Conservation (phyloP, 306 rosid genomes). For the Rubus parviflorus region DNA sequence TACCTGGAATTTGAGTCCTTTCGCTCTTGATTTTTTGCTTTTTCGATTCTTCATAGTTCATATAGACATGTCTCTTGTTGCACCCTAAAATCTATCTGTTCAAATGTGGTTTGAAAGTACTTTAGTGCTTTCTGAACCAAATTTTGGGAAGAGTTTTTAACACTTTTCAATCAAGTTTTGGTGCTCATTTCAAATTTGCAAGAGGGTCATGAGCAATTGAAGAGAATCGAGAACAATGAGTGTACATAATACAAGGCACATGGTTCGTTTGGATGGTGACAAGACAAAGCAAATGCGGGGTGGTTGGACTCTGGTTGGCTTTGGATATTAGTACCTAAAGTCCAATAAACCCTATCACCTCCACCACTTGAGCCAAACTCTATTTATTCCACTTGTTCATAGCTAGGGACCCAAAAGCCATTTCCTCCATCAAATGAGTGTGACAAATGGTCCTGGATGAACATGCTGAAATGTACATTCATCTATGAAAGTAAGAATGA, state of each 20-base stretch:
- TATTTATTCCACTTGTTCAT: slow-evolving; percentile 3
- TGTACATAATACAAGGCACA: slow-evolving; percentile 15
- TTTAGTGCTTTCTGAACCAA: slow-evolving; percentile 17
- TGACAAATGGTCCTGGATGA: slow-evolving; percentile 8
- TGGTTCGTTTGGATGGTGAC: slow-evolving; percentile 11
- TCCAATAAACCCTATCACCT: slow-evolving; percentile 19
- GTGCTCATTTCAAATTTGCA: slow-evolving; percentile 17
- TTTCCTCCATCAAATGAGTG: neutral
- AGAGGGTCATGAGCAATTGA: slow-evolving; percentile 14
- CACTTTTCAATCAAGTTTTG: neutral
- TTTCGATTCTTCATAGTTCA: neutral
- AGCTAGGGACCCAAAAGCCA: slow-evolving; percentile 6
- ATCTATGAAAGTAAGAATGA: neutral
- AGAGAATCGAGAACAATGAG: slow-evolving; percentile 2
- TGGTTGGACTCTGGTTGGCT: slow-evolving; percentile 19
- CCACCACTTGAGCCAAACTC: neutral
- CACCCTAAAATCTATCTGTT: neutral
- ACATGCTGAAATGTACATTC: neutral
- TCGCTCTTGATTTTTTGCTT: neutral
- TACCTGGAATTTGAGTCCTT: slow-evolving; percentile 50
- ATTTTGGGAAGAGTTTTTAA: neutral
- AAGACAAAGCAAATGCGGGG: neutral
- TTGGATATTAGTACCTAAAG: slow-evolving; percentile 20
- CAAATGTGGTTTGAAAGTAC: slow-evolving; percentile 4
- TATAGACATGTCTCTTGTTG: neutral